These are phyloP conservation scores for Kingdonia uniflora DNA, from an alignment of 164 flowering plant genomes.

Conservation along the genomic window DNA sequence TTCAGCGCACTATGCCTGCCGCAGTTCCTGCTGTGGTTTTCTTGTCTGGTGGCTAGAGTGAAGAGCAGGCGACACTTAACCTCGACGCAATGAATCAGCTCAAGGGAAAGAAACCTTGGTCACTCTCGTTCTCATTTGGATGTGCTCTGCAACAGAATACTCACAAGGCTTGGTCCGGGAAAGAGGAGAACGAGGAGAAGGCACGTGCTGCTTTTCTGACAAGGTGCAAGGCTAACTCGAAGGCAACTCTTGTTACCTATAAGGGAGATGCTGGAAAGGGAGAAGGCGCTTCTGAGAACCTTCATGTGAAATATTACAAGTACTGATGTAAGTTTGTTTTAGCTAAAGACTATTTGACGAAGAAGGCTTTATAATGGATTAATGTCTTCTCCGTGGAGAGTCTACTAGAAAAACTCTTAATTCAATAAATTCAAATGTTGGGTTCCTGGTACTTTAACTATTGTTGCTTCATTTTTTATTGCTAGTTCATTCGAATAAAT, in stretches of 20 bases:
- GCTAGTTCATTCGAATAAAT: too few species aligned
- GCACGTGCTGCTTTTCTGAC: conserved; percentile 35
- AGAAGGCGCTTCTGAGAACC: conserved; percentile 41
- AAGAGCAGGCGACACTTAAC: conserved; percentile 30
- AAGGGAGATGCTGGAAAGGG: conserved; percentile 27
- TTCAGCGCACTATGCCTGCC: background rate
- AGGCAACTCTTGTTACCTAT: conserved; percentile 44
- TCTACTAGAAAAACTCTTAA: too few species aligned
- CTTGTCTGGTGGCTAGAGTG: background rate
- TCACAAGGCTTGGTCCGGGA: conserved; percentile 43
- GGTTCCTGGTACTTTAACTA: too few species aligned
- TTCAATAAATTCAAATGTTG: too few species aligned
- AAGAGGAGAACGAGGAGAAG: conserved; percentile 32
- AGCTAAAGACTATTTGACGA: too few species aligned
- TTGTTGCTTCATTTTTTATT: too few species aligned
- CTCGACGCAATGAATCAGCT: conserved; percentile 47
- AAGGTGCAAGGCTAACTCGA: conserved; percentile 43
- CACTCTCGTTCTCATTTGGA: conserved; percentile 36
- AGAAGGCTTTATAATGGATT: too few species aligned
- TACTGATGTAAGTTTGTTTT: too few species aligned
- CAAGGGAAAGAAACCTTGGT: conserved; percentile 42
- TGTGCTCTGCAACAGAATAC: conserved; percentile 45
- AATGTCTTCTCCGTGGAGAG: too few species aligned
- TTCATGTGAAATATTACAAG: conserved; percentile 48
- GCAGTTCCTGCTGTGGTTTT: background rate